Percentiles rank a stretch among this genome's conserved stretches.
phyloP scores from a whole-genome alignment of 129 eudicot genomes.

The Glebionis coronaria region DNA sequence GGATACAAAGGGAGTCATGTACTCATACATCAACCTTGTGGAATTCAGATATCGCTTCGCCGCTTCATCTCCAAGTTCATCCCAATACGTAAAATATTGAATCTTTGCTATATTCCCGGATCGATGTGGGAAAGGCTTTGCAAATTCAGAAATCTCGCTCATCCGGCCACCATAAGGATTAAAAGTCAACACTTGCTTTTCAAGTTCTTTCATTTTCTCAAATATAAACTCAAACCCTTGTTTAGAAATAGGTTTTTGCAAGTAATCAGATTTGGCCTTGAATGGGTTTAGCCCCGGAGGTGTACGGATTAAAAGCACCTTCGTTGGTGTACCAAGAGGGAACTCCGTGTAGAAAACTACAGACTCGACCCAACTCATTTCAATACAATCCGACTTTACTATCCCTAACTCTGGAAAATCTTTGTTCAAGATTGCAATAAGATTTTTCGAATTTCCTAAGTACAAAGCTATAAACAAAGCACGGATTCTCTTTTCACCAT shows the following conservation, averaged over 20 bases:
- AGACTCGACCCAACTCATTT: constrained; percentile 47
- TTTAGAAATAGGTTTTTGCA: constrained; percentile 33
- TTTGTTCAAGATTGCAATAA: constrained; percentile 24
- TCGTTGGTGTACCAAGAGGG: constrained; percentile 26
- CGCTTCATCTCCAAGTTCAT: constrained; percentile 27
- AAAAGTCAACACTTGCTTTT: constrained; percentile 28
- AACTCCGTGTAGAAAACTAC: constrained; percentile 25
- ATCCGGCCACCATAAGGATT: constrained; percentile 53
- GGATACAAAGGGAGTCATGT: constrained; percentile 50
- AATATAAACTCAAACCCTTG: constrained; percentile 32
- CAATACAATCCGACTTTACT: constrained; percentile 33
- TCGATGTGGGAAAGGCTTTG: constrained; percentile 50
- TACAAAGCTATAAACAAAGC: constrained; percentile 38
- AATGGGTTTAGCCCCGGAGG: constrained; percentile 21
- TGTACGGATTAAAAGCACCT: constrained; percentile 26
- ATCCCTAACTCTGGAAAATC: constrained; percentile 45
- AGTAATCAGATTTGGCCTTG: constrained; percentile 46
- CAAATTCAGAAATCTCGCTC: constrained; percentile 38
- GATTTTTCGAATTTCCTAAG: constrained; percentile 30
- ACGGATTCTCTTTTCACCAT: constrained; percentile 23
- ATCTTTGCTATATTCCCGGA: constrained; percentile 41
- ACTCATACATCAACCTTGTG: constrained; percentile 33
- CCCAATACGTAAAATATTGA: constrained; percentile 35
- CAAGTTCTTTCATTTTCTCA: constrained; percentile 29
- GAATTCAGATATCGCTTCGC: constrained; percentile 28